phyloP scores from a whole-genome alignment of 495 filamentous ascomycete species.

The Penicillium herquei region DNA sequence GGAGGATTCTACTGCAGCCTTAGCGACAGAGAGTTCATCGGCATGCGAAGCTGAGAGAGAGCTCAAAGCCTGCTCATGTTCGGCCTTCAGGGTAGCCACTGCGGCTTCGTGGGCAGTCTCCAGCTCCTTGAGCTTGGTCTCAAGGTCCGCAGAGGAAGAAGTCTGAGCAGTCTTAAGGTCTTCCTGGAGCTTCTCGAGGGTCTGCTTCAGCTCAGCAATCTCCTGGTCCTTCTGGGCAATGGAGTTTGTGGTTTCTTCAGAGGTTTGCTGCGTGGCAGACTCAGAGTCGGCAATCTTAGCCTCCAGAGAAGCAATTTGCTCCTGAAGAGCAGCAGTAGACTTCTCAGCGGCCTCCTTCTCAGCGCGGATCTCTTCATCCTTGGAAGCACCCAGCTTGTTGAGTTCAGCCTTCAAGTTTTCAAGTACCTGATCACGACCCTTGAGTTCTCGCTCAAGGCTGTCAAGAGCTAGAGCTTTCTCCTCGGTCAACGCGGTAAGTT shows the following conservation, averaged over 20 bases:
- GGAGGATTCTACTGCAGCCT: slow-evolving; percentile 33
- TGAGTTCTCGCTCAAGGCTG: slow-evolving; percentile 35
- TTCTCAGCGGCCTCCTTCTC: slow-evolving; percentile 42
- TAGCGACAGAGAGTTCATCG: slow-evolving; percentile 34
- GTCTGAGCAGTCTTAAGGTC: slow-evolving; percentile 38
- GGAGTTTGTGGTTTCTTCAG: slow-evolving; percentile 24
- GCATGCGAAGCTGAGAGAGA: slow-evolving; percentile 33
- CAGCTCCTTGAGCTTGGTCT: slow-evolving; percentile 39
- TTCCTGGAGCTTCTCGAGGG: slow-evolving; percentile 32
- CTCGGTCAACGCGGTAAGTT: slow-evolving; percentile 35
- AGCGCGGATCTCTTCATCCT: slow-evolving; percentile 40
- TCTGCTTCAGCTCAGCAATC: slow-evolving; percentile 36
- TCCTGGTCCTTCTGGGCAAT: slow-evolving; percentile 42
- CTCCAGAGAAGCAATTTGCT: slow-evolving; percentile 40
- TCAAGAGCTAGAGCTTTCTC: slow-evolving; percentile 43
- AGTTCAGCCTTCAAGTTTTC: slow-evolving; percentile 45
- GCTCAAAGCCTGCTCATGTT: slow-evolving; percentile 37
- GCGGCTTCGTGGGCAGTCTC: slow-evolving; percentile 37
- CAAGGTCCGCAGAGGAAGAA: slow-evolving; percentile 27
- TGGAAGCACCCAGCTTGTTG: slow-evolving; percentile 36
- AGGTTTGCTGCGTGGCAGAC: slow-evolving; percentile 26
- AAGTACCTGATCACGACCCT: slow-evolving; percentile 43
- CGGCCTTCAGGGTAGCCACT: slow-evolving; percentile 32
- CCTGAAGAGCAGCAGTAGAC: slow-evolving; percentile 29
- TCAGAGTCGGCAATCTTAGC: slow-evolving; percentile 37